phyloP scores from a whole-genome alignment of 805 yeast species.

The Wickerhamomyces rabaulensis region DNA sequence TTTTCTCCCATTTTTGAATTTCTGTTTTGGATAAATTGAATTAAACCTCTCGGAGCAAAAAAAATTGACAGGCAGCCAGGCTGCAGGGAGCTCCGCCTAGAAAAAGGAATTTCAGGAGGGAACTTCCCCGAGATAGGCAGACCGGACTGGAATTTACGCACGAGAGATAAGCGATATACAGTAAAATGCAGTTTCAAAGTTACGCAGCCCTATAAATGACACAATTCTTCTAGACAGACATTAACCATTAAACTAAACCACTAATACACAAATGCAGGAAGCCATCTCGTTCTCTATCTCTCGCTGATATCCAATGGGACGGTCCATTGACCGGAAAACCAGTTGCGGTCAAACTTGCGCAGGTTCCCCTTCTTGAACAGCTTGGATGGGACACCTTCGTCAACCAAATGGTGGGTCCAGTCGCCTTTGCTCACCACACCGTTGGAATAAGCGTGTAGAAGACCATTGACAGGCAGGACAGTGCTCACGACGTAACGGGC shows the following conservation, averaged over 20 bases:
- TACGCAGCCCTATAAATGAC: not conserved
- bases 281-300: not conserved
- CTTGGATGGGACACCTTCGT: conserved; percentile 63
- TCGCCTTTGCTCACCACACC: conserved; percentile 45
- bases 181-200: not conserved
- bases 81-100: too few species aligned
- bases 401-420: conserved; percentile 55
- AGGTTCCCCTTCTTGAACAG: conserved; percentile 40
- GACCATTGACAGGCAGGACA: conserved; percentile 68
- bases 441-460: conserved; percentile 54
- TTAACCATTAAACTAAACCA: not conserved
- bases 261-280: not conserved
- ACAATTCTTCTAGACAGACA: not conserved
- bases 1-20: not conserved
- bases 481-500: conserved; percentile 60
- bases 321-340: conserved; percentile 20
- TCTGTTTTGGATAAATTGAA: not conserved
- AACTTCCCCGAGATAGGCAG: not conserved
- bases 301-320: conserved; percentile 10
- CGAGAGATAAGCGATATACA: not conserved
- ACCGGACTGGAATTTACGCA: not conserved
- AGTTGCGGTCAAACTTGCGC: conserved; percentile 41
- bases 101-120: not conserved
- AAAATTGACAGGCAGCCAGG: too few species aligned
- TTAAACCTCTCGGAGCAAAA: not conserved